Evolutionary conservation across 148 eudicot genomes (phyloP), one percentile per base, ranked within the genome.

Genomic region (Polygonum aviculare): DNA sequence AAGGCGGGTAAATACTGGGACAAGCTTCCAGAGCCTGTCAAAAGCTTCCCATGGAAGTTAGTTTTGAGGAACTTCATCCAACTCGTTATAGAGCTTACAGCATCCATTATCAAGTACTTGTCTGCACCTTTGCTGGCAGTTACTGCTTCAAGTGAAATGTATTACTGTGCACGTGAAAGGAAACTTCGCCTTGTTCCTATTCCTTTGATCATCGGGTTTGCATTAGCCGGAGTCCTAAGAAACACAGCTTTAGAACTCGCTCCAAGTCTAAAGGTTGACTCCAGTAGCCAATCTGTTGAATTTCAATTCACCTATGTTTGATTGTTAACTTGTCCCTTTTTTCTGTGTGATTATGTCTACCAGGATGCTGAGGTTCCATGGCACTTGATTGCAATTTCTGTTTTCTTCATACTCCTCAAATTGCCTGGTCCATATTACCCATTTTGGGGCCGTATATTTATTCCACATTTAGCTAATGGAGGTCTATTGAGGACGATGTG

Each of bases 381-480:
- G 98, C 93, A 90, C 86, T 77, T 93, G 83, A 79, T 90, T 60
- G 84, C 85, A 40, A 54, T 81, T 74, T 84, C 81, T 69, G 77
- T 84, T 69, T 82, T 89, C 78, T 89, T 86, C 76, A 72, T 84
- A 26, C 76, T 93, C 79, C 89, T 93, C 59, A 93, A 93, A 78
- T 77, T 93, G 76, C 96, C 92, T 16, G 96, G 96, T 41, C 93
- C 96, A 74, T 86, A 88, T 80, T 89, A 93, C 69, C 91, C 96
- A 71, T 90, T 87, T 59, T 93, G 93, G 96, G 96, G 92, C 5
- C 91, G 98, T 15, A 80, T 93, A 48, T 80, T 87, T 70, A 82
- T 93, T 78, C 97, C 97, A 40, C 95, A 90, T 77, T 81, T 93
- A 57, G 93, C 95, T 52, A 93, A 93, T 80, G 97, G 97, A 52